Percentiles rank a stretch among this genome's conserved stretches.
These are phyloP conservation scores for Fraxinus sp. DNA, from an alignment of 305 asterid species.

Conservation along the genomic window DNA sequence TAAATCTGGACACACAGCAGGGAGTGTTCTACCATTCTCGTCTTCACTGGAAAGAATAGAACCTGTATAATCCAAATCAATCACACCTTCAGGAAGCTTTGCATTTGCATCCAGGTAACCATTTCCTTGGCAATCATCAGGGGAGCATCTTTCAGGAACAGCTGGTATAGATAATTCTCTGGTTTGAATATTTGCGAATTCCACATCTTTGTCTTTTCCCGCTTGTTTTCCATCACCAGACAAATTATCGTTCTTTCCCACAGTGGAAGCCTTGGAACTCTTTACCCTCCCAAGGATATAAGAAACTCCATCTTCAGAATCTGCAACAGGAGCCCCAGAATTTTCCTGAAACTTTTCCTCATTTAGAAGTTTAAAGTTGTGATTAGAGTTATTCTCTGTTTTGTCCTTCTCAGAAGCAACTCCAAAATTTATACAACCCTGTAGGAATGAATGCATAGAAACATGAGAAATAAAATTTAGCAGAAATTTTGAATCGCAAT, in stretches of 20 bases:
- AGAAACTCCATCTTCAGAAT: conserved; percentile 75
- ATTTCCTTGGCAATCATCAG: conserved; percentile 37
- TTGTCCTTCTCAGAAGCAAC: conserved; percentile 70
- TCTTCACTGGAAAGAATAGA: conserved; percentile 36
- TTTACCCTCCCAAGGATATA: conserved; percentile 57
- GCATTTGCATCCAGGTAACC: conserved; percentile 34
- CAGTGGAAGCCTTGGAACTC: conserved; percentile 36
- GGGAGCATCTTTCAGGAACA: conserved; percentile 31
- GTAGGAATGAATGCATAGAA: conserved; percentile 27
- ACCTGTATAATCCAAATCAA: conserved; percentile 31
- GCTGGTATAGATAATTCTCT: conserved; percentile 38
- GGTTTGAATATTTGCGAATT: conserved; percentile 32
- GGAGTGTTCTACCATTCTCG: conserved; percentile 33
- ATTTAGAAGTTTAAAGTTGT: conserved; percentile 50
- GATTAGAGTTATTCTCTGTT: conserved; percentile 47
- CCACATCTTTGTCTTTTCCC: conserved; percentile 33
- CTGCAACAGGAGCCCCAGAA: conserved; percentile 47
- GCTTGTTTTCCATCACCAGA: conserved; percentile 40
- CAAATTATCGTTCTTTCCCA: conserved; percentile 40
- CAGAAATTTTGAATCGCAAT: not conserved
- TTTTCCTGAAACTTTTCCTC: conserved; percentile 53
- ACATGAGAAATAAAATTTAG: conserved; percentile 19
- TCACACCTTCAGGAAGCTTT: conserved; percentile 31
- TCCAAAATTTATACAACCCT: conserved; percentile 95
- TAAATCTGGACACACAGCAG: conserved; percentile 38